A percentile compares a stretch with the other conserved stretches of the same genome.
Evolutionary conservation across 179 eudicot species (phyloP).

Genomic region (Amaranthus tricolor): DNA sequence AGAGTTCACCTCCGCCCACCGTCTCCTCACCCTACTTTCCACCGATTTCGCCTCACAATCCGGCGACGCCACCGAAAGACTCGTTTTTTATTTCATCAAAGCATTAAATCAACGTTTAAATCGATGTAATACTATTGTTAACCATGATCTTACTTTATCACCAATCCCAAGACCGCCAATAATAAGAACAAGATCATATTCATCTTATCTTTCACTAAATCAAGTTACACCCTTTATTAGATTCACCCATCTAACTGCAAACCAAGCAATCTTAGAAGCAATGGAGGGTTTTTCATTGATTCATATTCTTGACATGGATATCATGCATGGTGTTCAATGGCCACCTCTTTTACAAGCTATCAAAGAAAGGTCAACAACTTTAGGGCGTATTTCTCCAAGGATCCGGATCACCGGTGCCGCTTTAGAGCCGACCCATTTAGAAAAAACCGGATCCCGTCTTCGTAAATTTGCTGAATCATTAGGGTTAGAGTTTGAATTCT

Average conservation of each 20-base stretch:
- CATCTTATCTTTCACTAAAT: slow-evolving; percentile 65
- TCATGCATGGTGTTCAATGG: slow-evolving; percentile 95
- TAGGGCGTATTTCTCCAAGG: slow-evolving; percentile 38
- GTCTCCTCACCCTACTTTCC: slow-evolving; percentile 54
- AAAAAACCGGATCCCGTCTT: slow-evolving; percentile 69
- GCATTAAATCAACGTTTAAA: slow-evolving; percentile 57
- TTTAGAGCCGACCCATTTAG: slow-evolving; percentile 35
- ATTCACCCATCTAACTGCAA: slow-evolving; percentile 82
- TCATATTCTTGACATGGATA: slow-evolving; percentile 77
- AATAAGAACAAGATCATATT: slow-evolving; percentile 26
- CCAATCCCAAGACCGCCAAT: background rate
- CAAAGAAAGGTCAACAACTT: slow-evolving; percentile 36
- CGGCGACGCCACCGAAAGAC: slow-evolving; percentile 73
- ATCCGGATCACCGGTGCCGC: slow-evolving; percentile 71
- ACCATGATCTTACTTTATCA: background rate
- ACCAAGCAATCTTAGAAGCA: slow-evolving; percentile 84
- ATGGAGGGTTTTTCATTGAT: slow-evolving; percentile 42
- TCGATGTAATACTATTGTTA: slow-evolving; percentile 5
- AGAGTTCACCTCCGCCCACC: slow-evolving; percentile 65
- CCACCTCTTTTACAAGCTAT: slow-evolving; percentile 80
- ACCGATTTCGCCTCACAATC: slow-evolving; percentile 45
- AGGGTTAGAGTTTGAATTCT: slow-evolving; percentile 41
- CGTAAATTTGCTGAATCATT: slow-evolving; percentile 59
- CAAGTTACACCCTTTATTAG: slow-evolving; percentile 76
- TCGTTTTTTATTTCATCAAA: slow-evolving; percentile 57